Percentiles rank a stretch among this genome's conserved stretches.
phyloP scores from a whole-genome alignment of 2,329 filamentous ascomycete genomes.

The Fusarium mundagurra region DNA sequence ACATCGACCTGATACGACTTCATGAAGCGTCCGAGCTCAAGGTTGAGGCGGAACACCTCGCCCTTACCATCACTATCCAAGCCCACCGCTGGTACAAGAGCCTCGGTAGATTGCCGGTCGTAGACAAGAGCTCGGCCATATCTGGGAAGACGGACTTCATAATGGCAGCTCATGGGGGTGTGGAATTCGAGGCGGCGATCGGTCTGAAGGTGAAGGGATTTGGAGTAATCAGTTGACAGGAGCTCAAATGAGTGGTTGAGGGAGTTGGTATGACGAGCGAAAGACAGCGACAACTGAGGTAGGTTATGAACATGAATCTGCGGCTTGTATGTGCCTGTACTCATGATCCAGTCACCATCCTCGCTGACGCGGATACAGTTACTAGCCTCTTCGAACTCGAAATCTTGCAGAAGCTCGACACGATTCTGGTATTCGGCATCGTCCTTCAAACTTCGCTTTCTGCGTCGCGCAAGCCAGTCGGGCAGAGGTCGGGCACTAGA shows the following conservation, averaged over 20 bases:
- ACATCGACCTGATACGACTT: slow-evolving; percentile 92
- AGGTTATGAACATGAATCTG: slow-evolving; percentile 93
- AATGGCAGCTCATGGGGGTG: slow-evolving; percentile 86
- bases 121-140: slow-evolving; percentile 93
- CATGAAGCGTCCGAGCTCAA: slow-evolving; percentile 94
- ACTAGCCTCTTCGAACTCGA: slow-evolving; percentile 96
- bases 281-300: slow-evolving; percentile 92
- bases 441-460: slow-evolving; percentile 91
- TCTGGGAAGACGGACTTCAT: slow-evolving; percentile 86
- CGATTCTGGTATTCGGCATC: slow-evolving; percentile 93
- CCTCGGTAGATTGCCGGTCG: slow-evolving; percentile 83
- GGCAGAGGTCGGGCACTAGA: slow-evolving; percentile 88
- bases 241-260: slow-evolving; percentile 92
- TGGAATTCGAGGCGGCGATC: slow-evolving; percentile 95
- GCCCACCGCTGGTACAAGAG: slow-evolving; percentile 86
- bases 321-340: slow-evolving; percentile 78
- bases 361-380: slow-evolving; percentile 89
- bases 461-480: slow-evolving; percentile 91
- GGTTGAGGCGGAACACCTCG: slow-evolving; percentile 91
- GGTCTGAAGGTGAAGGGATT: slow-evolving; percentile 91
- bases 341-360: slow-evolving; percentile 98
- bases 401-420: slow-evolving; percentile 95
- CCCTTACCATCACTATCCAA: slow-evolving; percentile 86
- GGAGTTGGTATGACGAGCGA: slow-evolving; percentile 87
- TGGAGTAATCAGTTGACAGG: slow-evolving; percentile 90